These are phyloP conservation scores for Pharus latifolius DNA, from an alignment of 176 grass and related monocot genomes.

Conservation along the genomic window DNA sequence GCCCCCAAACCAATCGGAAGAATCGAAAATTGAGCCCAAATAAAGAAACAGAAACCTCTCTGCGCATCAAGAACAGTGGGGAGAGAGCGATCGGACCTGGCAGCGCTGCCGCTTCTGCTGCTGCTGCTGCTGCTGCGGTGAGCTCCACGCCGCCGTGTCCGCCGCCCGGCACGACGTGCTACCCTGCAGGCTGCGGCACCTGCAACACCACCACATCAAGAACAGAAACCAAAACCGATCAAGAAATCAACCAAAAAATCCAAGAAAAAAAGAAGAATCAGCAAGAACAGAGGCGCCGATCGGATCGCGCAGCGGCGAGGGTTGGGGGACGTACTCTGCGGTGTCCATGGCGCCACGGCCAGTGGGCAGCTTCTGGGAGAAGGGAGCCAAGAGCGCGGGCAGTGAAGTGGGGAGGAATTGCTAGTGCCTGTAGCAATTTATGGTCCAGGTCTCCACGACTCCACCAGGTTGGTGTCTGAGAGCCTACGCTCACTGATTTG, in stretches of 20 bases:
- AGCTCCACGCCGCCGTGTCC: neutral
- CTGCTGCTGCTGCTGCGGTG: slow-evolving; percentile 13
- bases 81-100: slow-evolving; percentile 8
- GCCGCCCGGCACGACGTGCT: slow-evolving; percentile 16
- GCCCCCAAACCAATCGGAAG: too few species aligned
- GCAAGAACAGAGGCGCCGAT: neutral
- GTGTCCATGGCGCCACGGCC: slow-evolving; percentile 20
- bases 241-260: neutral
- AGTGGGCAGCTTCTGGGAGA: neutral
- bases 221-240: neutral
- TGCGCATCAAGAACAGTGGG: neutral
- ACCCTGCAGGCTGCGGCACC: slow-evolving; percentile 25
- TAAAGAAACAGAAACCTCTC: too few species aligned
- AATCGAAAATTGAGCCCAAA: too few species aligned
- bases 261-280: neutral
- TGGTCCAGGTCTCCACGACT: neutral
- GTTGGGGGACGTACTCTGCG: neutral
- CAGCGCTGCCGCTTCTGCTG: slow-evolving; percentile 50
- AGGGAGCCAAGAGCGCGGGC: neutral
- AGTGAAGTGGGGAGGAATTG: neutral
- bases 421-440: neutral
- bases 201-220: neutral
- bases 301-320: neutral
- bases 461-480: neutral
- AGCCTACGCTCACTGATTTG: neutral